Percentiles rank a stretch among this genome's conserved stretches.
phyloP scores from a whole-genome alignment of 495 filamentous ascomycete genomes.

The Aspergillus homomorphus region DNA sequence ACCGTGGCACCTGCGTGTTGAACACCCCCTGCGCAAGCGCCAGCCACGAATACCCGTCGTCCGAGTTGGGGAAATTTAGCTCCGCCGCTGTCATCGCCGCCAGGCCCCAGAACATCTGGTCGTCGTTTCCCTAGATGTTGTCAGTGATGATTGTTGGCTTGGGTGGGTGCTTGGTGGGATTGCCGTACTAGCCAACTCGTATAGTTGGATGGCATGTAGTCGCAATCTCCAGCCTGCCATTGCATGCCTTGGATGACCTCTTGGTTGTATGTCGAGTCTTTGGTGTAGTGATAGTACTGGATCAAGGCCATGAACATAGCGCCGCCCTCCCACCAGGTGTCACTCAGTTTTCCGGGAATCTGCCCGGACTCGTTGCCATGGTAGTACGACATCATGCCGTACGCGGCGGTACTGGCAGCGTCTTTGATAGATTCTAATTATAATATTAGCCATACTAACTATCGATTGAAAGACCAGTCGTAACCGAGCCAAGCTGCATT shows the following conservation, averaged over 20 bases:
- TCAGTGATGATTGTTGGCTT: slow-evolving; percentile 4
- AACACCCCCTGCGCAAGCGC: slow-evolving; percentile 71
- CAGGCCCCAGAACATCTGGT: slow-evolving; percentile 68
- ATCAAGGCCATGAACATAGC: slow-evolving; percentile 66
- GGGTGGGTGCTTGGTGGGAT: background rate
- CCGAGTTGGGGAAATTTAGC: slow-evolving; percentile 57
- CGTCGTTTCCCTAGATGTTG: slow-evolving; percentile 57
- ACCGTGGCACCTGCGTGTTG: slow-evolving; percentile 58
- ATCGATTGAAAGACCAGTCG: too few relatives aligned
- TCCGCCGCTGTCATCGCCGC: slow-evolving; percentile 67
- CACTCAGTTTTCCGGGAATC: slow-evolving; percentile 51
- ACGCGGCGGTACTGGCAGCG: slow-evolving; percentile 54
- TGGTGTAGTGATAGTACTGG: slow-evolving; percentile 67
- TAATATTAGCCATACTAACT: background rate
- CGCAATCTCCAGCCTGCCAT: slow-evolving; percentile 55
- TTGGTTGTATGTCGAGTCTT: slow-evolving; percentile 59
- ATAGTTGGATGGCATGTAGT: slow-evolving; percentile 63
- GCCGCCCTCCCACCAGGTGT: slow-evolving; percentile 67
- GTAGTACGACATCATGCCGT: slow-evolving; percentile 66
- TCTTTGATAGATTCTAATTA: slow-evolving; percentile 59
- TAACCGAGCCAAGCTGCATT: background rate
- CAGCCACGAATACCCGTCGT: slow-evolving; percentile 57
- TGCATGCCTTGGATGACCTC: slow-evolving; percentile 52
- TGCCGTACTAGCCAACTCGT: slow-evolving; percentile 28
- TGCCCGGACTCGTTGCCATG: slow-evolving; percentile 54